These are phyloP conservation scores for Colletotrichum paranaense DNA, from an alignment of 2,329 filamentous ascomycete genomes.

Conservation along the genomic window DNA sequence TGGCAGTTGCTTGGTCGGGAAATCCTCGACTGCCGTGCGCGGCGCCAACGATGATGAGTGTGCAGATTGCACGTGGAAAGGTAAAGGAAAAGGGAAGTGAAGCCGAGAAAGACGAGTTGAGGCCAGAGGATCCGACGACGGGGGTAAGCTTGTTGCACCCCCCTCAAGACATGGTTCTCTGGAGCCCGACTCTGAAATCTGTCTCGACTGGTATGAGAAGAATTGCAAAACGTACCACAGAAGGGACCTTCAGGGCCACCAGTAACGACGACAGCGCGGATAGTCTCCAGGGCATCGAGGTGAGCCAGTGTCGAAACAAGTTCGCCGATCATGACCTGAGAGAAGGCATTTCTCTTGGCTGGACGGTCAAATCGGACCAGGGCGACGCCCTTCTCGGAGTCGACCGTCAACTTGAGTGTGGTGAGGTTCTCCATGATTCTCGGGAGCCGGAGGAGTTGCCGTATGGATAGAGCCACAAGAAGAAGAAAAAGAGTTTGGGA, in stretches of 20 bases:
- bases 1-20: constrained; percentile 14
- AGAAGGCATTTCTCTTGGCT: constrained; percentile 69
- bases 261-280: constrained; percentile 51
- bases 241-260: constrained; percentile 47
- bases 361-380: constrained; percentile 53
- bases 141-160: not conserved
- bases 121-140: not conserved
- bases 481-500: not conserved
- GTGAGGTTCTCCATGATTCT: constrained; percentile 30
- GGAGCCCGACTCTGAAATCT: not conserved
- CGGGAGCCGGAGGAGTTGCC: not conserved
- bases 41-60: not conserved
- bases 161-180: not conserved
- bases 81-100: not conserved
- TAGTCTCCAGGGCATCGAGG: constrained; percentile 34
- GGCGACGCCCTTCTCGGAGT: constrained; percentile 30
- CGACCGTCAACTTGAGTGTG: constrained; percentile 25
- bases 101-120: not conserved
- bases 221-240: constrained; percentile 44
- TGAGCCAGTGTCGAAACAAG: constrained; percentile 44
- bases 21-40: constrained; percentile 7
- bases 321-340: constrained; percentile 59
- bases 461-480: not conserved
- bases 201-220: not conserved
- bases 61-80: constrained; percentile 12